Base-by-base conservation (phyloP, 2,329 filamentous ascomycete species). In the Tolypocladium tropicale region DNA sequence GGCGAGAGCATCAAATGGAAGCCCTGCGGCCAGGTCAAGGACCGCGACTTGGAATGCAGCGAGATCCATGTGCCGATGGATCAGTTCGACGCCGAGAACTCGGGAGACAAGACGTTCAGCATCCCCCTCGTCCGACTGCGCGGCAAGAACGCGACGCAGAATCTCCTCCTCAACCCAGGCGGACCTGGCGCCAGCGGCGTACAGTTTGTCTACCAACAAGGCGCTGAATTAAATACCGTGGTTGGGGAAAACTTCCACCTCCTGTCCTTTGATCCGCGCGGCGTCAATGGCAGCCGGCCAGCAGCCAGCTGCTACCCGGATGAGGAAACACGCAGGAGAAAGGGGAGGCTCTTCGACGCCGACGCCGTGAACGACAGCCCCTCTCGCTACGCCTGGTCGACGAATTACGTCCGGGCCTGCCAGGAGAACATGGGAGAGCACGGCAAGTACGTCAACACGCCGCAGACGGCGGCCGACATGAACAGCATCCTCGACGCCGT, bases 401-500 rank as follows among this genome's bases (percentile, higher is more conserved):
- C 68, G 23, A 76, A 75, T 56, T 72, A 67, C 52, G 75, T 68
- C 4, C 65, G 63, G 12, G 71, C 73, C 0, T 78, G 76, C 52
- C 58, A 61, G 5, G 75, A 79, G 12, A 75, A 65, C 1, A 74
- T 73, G 69, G 75, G 74, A 0, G 74, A 76, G 52, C 64, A 77
- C 57, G 74, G 70, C 3, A 60, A 59, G 9, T 77, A 78, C 57
- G 65, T 78, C 57, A 78, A 78, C 56, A 79, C 77, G 0, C 76
- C 76, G 0, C 76, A 78, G 61, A 76, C 75, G 1, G 77, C 75
- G 11, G 74, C 76, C 34, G 77, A 80, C 57, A 78, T 79, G 75
- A 77, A 78, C 59, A 72, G 65, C 14, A 78, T 79, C 32, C 64
- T 79, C 1, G 73, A 78, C 53, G 75, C 66, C 23, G 51, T 70